Percentiles rank a stretch among this genome's conserved stretches.
These are phyloP conservation scores for Geranium rotundifolium DNA, from an alignment of 345 rosid genomes.

Conservation along the genomic window DNA sequence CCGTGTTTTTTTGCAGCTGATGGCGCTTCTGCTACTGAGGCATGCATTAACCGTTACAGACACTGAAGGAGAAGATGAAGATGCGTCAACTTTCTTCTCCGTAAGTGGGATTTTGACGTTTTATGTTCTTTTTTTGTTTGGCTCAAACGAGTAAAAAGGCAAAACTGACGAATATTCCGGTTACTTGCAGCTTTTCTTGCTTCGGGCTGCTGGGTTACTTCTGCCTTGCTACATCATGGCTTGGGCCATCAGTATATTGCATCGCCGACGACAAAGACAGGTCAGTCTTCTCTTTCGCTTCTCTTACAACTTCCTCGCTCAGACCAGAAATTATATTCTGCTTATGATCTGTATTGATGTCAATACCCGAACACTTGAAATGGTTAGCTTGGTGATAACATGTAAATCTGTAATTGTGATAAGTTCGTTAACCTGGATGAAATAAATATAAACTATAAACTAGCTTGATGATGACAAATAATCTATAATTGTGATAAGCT, in stretches of 20 bases:
- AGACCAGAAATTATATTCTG: too few species aligned
- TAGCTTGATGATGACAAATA: too few species aligned
- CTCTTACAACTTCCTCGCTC: background rate
- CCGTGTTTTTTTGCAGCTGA: conserved; percentile 33
- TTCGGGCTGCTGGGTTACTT: conserved; percentile 67
- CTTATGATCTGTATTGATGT: too few species aligned
- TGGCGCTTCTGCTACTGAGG: conserved; percentile 77
- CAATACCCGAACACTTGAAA: too few species aligned
- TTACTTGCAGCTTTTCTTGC: conserved; percentile 61
- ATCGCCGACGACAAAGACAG: conserved; percentile 43
- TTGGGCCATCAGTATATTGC: conserved; percentile 47
- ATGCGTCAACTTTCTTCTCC: conserved; percentile 58
- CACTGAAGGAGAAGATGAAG: conserved; percentile 47
- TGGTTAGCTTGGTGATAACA: too few species aligned
- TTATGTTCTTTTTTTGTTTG: background rate
- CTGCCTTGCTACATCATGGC: conserved; percentile 52
- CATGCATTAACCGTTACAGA: conserved; percentile 63
- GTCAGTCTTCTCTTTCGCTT: conserved; percentile 10
- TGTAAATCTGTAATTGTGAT: too few species aligned
- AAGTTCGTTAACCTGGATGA: too few species aligned
- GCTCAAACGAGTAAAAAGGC: background rate
- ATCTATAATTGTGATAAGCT: too few species aligned
- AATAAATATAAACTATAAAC: too few species aligned
- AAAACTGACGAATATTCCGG: conserved; percentile 4
- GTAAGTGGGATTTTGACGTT: conserved; percentile 32